Base-by-base conservation (phyloP, 1,139 yeast genomes). In the Lodderomyces theae region DNA sequence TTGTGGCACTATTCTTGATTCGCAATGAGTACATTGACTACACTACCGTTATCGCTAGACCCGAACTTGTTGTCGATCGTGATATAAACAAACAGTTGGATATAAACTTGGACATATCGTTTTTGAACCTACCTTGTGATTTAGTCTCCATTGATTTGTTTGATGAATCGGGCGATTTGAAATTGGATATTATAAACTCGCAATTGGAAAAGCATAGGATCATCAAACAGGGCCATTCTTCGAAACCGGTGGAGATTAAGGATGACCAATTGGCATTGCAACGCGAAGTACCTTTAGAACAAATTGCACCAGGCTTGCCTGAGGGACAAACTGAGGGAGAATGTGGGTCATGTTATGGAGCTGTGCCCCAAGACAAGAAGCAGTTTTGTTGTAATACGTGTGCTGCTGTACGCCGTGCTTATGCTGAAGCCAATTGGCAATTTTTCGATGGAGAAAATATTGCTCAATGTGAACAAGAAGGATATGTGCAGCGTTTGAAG, bases 281-380 rank as follows among this genome's bases (percentile, higher is more conserved):
- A 34, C 60, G 58, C 40, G 63, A 56, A 26, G 43, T 55, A 13
- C 54, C 69, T 2, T 58, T 71, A 29, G 52, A 53, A n/a, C 63
- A 57, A 18, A 46, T 64, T 45, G 71, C 74, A 11, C 53, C 55
- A 13, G 66, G 69, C 1, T 61, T 69, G 23, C 63, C 66, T n/a
- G 64, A 66, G n/a, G 64, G 66, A 17, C 67, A 61, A 19, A 29
- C 35, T 3, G 43, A 31, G 8, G 56, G 58, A 15, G 71, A 73
- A 16, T 89, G 97, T 71, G 97, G 97, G 1, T 75, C 94, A 0
- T 92, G 98, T 64, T 90, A 88, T 60, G 97, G 97, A 1, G 81
- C 95, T 0, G 70, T 79, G 40, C 80, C 79, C 46, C 94, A 86
- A 54, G 70, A 71, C 7, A 66, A 69, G 28, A 79, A 81, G 49